These are phyloP conservation scores for Hyphopichia fennica DNA, from an alignment of 1,139 yeast species.

Conservation along the genomic window DNA sequence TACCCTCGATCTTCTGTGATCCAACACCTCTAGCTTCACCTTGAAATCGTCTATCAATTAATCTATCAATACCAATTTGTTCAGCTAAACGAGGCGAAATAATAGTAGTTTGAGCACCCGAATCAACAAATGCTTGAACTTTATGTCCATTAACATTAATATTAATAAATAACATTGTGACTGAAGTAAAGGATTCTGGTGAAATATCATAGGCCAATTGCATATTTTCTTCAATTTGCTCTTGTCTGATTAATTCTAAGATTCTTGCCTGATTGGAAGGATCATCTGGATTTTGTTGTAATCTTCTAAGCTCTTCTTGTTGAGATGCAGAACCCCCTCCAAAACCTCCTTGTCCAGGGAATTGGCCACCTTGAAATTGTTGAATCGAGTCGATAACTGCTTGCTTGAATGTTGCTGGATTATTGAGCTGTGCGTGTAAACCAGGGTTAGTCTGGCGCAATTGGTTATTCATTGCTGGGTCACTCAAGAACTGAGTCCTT, in stretches of 20 bases:
- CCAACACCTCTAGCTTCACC: slow-evolving; percentile 95
- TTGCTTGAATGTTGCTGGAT: slow-evolving; percentile 53
- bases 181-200: slow-evolving; percentile 85
- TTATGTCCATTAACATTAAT: slow-evolving; percentile 75
- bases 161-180: slow-evolving; percentile 79
- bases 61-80: slow-evolving; percentile 63
- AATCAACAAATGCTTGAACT: slow-evolving; percentile 91
- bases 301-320: slow-evolving; percentile 49
- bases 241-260: slow-evolving; percentile 66
- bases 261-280: slow-evolving; percentile 71
- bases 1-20: slow-evolving; percentile 71
- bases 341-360: slow-evolving; percentile 7
- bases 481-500: slow-evolving; percentile 46
- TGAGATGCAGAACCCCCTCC: slow-evolving; percentile 13
- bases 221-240: slow-evolving; percentile 76
- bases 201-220: slow-evolving; percentile 79
- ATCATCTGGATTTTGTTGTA: slow-evolving; percentile 66
- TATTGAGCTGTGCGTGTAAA: slow-evolving; percentile 45
- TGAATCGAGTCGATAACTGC: slow-evolving; percentile 34
- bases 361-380: slow-evolving; percentile 15
- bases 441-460: slow-evolving; percentile 39
- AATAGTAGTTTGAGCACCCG: slow-evolving; percentile 93
- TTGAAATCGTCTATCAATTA: slow-evolving; percentile 77
- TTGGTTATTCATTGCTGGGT: slow-evolving; percentile 39
- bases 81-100: slow-evolving; percentile 78